These are phyloP conservation scores for Auriculariales sp. DNA, from an alignment of 768 basidiomycete genomes.

Conservation along the genomic window DNA sequence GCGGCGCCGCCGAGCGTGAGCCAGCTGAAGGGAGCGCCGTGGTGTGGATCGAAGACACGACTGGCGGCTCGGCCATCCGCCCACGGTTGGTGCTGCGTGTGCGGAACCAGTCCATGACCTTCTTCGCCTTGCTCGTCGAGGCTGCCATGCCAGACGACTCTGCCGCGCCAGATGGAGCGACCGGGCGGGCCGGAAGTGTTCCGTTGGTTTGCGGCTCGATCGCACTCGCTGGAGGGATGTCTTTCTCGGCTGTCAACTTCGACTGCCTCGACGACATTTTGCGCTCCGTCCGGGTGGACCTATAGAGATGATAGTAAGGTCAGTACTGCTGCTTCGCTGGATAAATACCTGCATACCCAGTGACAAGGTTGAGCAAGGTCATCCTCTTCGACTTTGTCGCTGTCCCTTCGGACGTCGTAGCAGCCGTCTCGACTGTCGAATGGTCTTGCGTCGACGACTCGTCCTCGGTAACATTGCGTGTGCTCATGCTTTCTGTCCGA, in stretches of 20 bases:
- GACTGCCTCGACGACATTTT: slow-evolving; percentile 20
- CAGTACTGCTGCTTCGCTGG: neutral
- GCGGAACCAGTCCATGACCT: slow-evolving; percentile 98
- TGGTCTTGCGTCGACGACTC: neutral
- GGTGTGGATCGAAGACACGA: neutral
- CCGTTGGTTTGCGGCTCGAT: neutral
- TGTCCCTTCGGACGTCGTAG: neutral
- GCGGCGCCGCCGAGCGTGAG: neutral
- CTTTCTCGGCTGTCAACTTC: slow-evolving; percentile 13
- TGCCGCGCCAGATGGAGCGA: neutral
- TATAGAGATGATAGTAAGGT: neutral
- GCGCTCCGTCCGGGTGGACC: slow-evolving; percentile 10
- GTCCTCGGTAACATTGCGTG: too few relatives aligned
- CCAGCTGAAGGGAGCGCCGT: neutral
- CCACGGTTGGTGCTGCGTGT: slow-evolving; percentile 19
- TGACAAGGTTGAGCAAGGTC: neutral
- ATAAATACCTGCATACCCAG: neutral
- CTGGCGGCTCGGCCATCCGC: neutral
- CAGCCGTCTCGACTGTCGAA: neutral
- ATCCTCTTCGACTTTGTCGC: slow-evolving; percentile 3
- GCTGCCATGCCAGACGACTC: slow-evolving; percentile 32
- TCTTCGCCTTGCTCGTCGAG: slow-evolving; percentile 77
- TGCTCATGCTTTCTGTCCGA: neutral
- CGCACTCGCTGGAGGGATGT: slow-evolving; percentile 15
- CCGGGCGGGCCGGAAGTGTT: neutral